Evolutionary conservation across 2,329 filamentous ascomycete species (phyloP), one percentile per base, ranked within the genome.

Genomic region (Aspergillus novofumigatus): DNA sequence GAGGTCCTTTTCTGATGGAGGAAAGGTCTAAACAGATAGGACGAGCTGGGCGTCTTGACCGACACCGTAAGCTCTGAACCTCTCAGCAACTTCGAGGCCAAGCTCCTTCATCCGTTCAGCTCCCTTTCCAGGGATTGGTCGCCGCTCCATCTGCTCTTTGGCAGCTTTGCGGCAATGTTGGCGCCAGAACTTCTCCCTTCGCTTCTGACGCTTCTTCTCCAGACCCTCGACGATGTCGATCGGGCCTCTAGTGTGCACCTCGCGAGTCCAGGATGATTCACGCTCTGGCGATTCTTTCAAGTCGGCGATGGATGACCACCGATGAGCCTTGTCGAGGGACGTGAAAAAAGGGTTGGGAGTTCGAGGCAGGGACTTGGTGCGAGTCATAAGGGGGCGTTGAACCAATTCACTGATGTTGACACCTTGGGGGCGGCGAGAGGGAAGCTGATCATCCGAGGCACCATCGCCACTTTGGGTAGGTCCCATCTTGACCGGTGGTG

Each of bases 221-320:
- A 99, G 83, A 8, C 94, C 94, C 74, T 96, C 96, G 75, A 97
- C 90, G 60, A 97, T 99, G 74, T 97, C 94, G 64, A 99, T 95
- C 38, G 94, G 92, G n/a, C 92, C 91, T 61, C 94, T 89, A 9
- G 91, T 84, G 62, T 94, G 91, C 45, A 85, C 77, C 52, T 87
- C 82, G 14, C 73, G 72, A 57, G 67, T 69, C 58, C 65, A 69
- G 51, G 73, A 71, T 47, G 67, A 61, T 55, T 74, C 66, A 54
- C 67, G 64, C 62, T 75, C 66, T 28, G 71, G 65, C 25, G 72
- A 69, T 57, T 73, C 66, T 32, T 64, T 77, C 75, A 57, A 67
- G 62, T 65, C 67, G 55, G 52, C 68, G 61, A 65, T 71, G 61
- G 61, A 74, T 61, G 60, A 65, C 66, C 69, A 69, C 56, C 68